These are phyloP conservation scores for Psilocybe tampanensis DNA, from an alignment of 768 basidiomycete genomes.

Conservation along the genomic window DNA sequence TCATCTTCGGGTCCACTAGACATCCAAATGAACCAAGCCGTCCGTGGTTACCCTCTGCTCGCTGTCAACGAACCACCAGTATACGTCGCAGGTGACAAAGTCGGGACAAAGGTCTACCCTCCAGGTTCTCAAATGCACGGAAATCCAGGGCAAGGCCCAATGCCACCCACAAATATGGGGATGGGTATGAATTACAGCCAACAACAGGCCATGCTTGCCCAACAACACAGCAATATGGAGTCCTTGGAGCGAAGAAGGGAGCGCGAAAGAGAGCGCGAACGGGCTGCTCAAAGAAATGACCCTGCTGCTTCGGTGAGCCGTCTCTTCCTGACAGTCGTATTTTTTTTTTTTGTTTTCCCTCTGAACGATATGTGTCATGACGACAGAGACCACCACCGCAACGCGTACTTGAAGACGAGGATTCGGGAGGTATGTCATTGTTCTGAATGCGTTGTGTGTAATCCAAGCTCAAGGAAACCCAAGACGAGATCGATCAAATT, in stretches of 20 bases:
- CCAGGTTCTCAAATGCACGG: slow-evolving; percentile 34
- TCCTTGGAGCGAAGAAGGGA: slow-evolving; percentile 67
- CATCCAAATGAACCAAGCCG: slow-evolving; percentile 62
- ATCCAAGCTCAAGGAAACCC: not conserved
- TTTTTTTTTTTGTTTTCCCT: not conserved
- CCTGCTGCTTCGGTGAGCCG: slow-evolving; percentile 44
- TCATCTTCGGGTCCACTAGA: slow-evolving; percentile 36
- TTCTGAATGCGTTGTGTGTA: not conserved
- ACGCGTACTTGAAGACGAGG: slow-evolving; percentile 52
- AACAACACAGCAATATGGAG: slow-evolving; percentile 75
- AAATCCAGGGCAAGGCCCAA: slow-evolving; percentile 28
- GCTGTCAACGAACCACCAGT: slow-evolving; percentile 65
- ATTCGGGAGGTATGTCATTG: slow-evolving; percentile 58
- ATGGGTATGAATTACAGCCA: slow-evolving; percentile 39
- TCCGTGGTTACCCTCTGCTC: slow-evolving; percentile 73
- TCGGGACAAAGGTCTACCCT: slow-evolving; percentile 65
- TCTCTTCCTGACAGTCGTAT: slow-evolving; percentile 5
- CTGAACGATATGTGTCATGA: not conserved
- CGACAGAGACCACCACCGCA: slow-evolving; percentile 34
- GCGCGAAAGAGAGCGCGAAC: slow-evolving; percentile 49
- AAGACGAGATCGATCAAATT: slow-evolving; percentile 70
- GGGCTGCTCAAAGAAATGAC: slow-evolving; percentile 43
- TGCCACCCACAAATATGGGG: slow-evolving; percentile 29
- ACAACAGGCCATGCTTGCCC: slow-evolving; percentile 69
- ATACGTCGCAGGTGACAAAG: slow-evolving; percentile 72